Evolutionary conservation across 2,329 filamentous ascomycete species (phyloP), one percentile per base, ranked within the genome.

Genomic region (Fusarium palustre): DNA sequence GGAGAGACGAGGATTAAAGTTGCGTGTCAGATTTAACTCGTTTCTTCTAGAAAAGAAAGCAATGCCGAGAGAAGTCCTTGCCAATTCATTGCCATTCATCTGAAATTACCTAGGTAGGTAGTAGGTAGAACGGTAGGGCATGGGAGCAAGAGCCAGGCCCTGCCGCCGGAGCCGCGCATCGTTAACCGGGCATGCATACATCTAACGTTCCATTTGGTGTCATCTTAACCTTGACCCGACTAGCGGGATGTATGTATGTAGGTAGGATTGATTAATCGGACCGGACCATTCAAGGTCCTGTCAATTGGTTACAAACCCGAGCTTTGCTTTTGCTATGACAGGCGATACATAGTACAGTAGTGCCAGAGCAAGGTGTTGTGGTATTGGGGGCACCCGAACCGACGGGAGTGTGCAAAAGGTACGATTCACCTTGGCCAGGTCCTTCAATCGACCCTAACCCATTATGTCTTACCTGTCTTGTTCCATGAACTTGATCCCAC

Each of bases 391-490:
- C 33, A 50, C 25, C 55, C 28, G 49, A 48, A 57, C 60, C 60
- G 52, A 64, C 33, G 33, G 33, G 48, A 38, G 48, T 12, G 33
- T n/a, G 36, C 28, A 24, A 25, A 42, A 65, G 58, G 33, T 36
- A 59, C 36, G 53, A 34, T 45, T 48, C 57, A 61, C 39, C 53
- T 60, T 55, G 61, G 59, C 65, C 65, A 65, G 71, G 62, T 54
- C 63, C 50, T 15, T 36, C 59, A 73, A 50, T 62, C 62, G 66
- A 59, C 57, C 59, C 70, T 74, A 74, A 63, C 68, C 72, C 60
- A 65, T 73, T 65, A 70, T 36, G 72, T 68, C 72, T 74, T 70
- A 74, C 72, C 72, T 74, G 64, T 64, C 55, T 61, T 42, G 54
- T 38, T 56, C 48, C 39, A 49, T 42, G 42, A 45, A 63, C 48